Conservation (phyloP, 2,329 filamentous ascomycete genomes). For the Aspergillus sp. region DNA sequence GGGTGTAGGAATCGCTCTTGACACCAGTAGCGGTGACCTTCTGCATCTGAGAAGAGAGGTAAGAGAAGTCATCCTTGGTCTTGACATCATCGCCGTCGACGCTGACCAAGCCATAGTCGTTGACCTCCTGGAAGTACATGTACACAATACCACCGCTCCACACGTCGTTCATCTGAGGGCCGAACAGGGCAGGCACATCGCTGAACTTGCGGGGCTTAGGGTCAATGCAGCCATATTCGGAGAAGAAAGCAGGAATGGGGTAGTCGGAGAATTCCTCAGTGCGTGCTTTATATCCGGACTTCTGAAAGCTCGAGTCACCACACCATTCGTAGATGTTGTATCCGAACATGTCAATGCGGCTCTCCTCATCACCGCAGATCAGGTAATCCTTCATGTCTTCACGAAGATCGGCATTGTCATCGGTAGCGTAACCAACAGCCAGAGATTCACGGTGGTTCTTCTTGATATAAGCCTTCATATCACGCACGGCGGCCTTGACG, state of each 20-base stretch:
- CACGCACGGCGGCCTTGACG: slow-evolving; percentile 96
- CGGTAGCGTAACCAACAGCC: slow-evolving; percentile 93
- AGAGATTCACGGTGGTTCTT: slow-evolving; percentile 71
- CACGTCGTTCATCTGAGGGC: slow-evolving; percentile 75
- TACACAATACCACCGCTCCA: slow-evolving; percentile 98
- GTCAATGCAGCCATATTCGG: slow-evolving; percentile 94
- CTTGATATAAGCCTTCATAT: slow-evolving; percentile 93
- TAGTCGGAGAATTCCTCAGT: slow-evolving; percentile 85
- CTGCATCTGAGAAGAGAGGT: slow-evolving; percentile 68
- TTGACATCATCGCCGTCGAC: slow-evolving; percentile 64
- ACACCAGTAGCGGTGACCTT: slow-evolving; percentile 67
- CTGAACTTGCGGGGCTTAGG: slow-evolving; percentile 73
- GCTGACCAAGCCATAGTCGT: slow-evolving; percentile 71
- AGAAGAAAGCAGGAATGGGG: slow-evolving; percentile 95
- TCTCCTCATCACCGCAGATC: slow-evolving; percentile 71
- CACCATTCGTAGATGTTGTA: slow-evolving; percentile 99
- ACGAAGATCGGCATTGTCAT: slow-evolving; percentile 84
- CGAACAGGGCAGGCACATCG: slow-evolving; percentile 81
- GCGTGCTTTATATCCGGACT: slow-evolving; percentile 78
- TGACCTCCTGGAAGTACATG: slow-evolving; percentile 93
- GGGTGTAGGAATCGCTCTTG: slow-evolving; percentile 66
- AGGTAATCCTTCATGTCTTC: slow-evolving; percentile 85
- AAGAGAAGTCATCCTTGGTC: slow-evolving; percentile 72
- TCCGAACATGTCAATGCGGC: slow-evolving; percentile 92
- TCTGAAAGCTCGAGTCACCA: slow-evolving; percentile 72